These are phyloP conservation scores for Terana coerulea DNA, from an alignment of 768 basidiomycete species.

Conservation along the genomic window DNA sequence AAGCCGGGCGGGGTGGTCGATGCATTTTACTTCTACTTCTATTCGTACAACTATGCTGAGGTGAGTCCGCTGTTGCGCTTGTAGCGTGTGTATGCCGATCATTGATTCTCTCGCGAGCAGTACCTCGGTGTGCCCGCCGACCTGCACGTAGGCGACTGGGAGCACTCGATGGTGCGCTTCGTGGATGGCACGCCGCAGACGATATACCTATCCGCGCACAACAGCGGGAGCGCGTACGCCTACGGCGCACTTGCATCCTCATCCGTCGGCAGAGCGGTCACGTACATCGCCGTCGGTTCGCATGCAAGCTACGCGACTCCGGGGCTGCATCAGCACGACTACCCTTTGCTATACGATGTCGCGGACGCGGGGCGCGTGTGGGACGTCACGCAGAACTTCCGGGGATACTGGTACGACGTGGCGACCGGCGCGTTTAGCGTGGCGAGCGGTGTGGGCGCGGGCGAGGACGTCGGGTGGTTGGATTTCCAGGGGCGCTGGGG, in stretches of 20 bases:
- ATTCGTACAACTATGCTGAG: conserved; percentile 25
- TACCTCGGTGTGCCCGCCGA: conserved; percentile 24
- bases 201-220: conserved; percentile 30
- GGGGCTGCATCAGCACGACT: conserved; percentile 21
- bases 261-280: conserved; percentile 16
- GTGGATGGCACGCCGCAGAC: conserved; percentile 23
- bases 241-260: conserved; percentile 21
- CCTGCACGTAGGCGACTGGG: conserved; percentile 33
- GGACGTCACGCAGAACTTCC: conserved; percentile 27
- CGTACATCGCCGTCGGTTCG: conserved; percentile 25
- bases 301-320: conserved; percentile 28
- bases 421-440: conserved; percentile 16
- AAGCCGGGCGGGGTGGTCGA: conserved; percentile 27
- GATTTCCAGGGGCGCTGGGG: conserved; percentile 24
- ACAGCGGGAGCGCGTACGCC: conserved; percentile 25
- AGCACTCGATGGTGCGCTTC: conserved; percentile 34
- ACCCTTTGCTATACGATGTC: conserved; percentile 21
- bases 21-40: conserved; percentile 33
- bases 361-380: conserved; percentile 25
- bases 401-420: conserved; percentile 25
- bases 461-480: conserved; percentile 26
- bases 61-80: conserved; percentile 7
- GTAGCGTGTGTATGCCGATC: conserved; percentile 8
- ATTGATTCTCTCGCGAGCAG: not conserved
- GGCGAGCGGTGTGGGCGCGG: conserved; percentile 12